Base-by-base conservation (phyloP, 1,139 yeast species). In the Yamadazyma atlantica region DNA sequence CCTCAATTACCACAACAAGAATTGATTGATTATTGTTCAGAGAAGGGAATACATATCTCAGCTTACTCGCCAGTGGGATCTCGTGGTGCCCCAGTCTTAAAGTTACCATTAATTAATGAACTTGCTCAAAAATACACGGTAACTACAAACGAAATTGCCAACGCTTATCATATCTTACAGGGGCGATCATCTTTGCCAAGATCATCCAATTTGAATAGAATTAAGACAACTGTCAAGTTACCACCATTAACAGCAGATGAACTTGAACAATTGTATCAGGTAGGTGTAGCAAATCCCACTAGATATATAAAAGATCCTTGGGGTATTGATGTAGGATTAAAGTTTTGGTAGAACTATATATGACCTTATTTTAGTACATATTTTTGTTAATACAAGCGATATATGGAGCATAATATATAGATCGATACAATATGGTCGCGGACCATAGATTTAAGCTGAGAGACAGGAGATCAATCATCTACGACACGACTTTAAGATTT, bases 191-290 rank as follows among this genome's bases (percentile, higher is more conserved):
- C 53, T 1, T 43, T 65, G 22, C 69, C 71, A 11, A 57, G 70
- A 42, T 61, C 68, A 1, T 57, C 67, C 4, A 66, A 65, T 34
- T 53, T 60, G 32, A 62, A 62, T 16, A 55, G 72, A 47, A 64
- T 65, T 36, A 58, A 50, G 41, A 46, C 54, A 2, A 61, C 45
- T 27, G 43, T 53, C 4, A 45, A 53, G 31, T 56, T 70, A 37
- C 74, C 74, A 2, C 60, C 62, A 4, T 54, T 75, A 34, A 55
- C 71, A 2, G 43, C 55, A 15, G 69, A 68, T 15, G 82, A 78
- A 23, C 48, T 77, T 30, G 50, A 51, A 0, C 46, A 45, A 7
- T 56, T 78, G 40, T 71, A 71, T 42, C 45, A 66, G 25, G 39
- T 69, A 32, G 82, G 83, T 7, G 40, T 25, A 4, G 54, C 61